These are phyloP conservation scores for Phialophora chinensis DNA, from an alignment of 2,329 filamentous ascomycete genomes.

Conservation along the genomic window DNA sequence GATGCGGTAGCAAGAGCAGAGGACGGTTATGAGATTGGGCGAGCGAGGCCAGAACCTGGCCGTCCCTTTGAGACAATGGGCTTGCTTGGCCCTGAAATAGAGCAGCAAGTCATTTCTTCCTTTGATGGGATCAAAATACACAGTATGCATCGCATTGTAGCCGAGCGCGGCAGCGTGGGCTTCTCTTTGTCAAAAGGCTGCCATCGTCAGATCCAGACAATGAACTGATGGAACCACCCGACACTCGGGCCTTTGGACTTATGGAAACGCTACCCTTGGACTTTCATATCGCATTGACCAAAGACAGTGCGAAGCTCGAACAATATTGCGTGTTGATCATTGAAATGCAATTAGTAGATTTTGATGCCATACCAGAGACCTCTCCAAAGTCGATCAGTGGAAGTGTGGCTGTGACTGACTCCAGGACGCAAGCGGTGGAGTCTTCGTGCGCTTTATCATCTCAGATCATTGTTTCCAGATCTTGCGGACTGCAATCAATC, in stretches of 20 bases:
- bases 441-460: neutral
- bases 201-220: neutral
- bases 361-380: neutral
- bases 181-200: constrained; percentile 4
- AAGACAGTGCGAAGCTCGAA: neutral
- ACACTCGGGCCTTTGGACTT: neutral
- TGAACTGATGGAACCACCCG: neutral
- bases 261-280: neutral
- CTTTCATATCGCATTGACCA: neutral
- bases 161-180: neutral
- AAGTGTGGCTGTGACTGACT: neutral
- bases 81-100: constrained; percentile 11
- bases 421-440: neutral
- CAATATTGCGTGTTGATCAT: neutral
- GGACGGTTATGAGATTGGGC: constrained; percentile 5
- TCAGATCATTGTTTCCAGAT: neutral
- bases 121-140: constrained; percentile 7
- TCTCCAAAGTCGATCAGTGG: neutral
- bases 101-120: neutral
- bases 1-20: neutral
- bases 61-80: constrained; percentile 6
- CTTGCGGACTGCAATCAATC: neutral
- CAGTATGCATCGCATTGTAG: constrained; percentile 1
- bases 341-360: neutral
- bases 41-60: constrained; percentile 9